A percentile compares a stretch with the other conserved stretches of the same genome.
phyloP scores from a whole-genome alignment of 2,329 filamentous ascomycete genomes.

The Dactylonectria macrodidyma region DNA sequence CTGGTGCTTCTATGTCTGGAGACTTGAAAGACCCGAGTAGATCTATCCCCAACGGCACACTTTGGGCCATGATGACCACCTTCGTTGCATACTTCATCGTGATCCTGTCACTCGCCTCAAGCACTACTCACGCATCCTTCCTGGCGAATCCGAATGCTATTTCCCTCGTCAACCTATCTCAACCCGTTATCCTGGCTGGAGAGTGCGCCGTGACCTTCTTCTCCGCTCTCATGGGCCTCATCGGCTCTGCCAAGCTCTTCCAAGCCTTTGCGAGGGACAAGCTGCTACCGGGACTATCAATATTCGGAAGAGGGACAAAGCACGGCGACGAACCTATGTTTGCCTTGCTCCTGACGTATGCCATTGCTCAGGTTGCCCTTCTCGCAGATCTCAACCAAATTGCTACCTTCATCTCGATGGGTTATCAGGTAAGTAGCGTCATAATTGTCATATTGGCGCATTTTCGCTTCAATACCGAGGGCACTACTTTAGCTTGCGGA shows the following conservation, averaged over 20 bases:
- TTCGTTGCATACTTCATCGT: conserved; percentile 84
- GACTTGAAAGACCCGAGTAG: conserved; percentile 87
- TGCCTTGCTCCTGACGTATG: conserved; percentile 83
- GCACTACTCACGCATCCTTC: conserved; percentile 81
- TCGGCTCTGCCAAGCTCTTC: conserved; percentile 86
- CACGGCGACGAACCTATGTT: conserved; percentile 81
- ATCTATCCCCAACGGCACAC: conserved; percentile 86
- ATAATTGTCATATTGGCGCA: too few relatives aligned
- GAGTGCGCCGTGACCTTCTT: conserved; percentile 89
- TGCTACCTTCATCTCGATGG: conserved; percentile 91
- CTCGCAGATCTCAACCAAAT: conserved; percentile 90
- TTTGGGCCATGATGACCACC: conserved; percentile 83
- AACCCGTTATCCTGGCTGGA: conserved; percentile 80
- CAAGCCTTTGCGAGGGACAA: conserved; percentile 87
- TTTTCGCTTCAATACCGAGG: not conserved
- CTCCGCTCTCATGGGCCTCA: conserved; percentile 88
- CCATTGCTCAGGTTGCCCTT: conserved; percentile 83
- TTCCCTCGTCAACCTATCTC: conserved; percentile 84
- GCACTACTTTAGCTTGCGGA: not conserved
- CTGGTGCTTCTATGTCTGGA: conserved; percentile 91
- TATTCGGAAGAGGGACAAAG: conserved; percentile 82
- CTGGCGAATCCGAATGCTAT: conserved; percentile 84
- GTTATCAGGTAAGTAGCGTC: conserved; percentile 73
- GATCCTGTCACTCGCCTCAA: conserved; percentile 83
- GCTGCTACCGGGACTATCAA: conserved; percentile 80